Conservation (phyloP, 2,329 filamentous ascomycete species). For the Bretziella fagacearum region DNA sequence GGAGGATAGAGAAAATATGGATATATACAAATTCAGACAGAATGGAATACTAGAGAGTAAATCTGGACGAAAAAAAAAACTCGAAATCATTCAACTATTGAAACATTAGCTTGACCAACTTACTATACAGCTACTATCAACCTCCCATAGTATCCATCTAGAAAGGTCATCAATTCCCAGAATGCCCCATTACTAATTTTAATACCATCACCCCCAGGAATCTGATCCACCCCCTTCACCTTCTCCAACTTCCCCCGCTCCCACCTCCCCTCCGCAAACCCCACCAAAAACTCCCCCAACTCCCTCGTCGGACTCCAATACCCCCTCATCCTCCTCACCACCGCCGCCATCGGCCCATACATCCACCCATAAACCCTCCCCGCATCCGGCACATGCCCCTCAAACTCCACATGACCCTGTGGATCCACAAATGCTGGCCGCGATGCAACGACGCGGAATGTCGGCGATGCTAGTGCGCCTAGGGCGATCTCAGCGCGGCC, state of each 20-base stretch:
- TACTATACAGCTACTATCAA: too few relatives aligned
- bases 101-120: too few relatives aligned
- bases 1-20: not conserved
- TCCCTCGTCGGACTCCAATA: not conserved
- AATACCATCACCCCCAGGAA: not conserved
- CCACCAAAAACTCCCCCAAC: slow-evolving; percentile 29
- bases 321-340: not conserved
- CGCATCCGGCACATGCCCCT: not conserved
- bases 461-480: slow-evolving; percentile 31
- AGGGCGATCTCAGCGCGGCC: slow-evolving; percentile 47
- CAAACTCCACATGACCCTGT: not conserved
- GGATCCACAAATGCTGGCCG: slow-evolving; percentile 45
- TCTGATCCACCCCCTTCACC: not conserved
- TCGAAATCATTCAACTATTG: too few relatives aligned
- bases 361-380: not conserved
- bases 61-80: too few relatives aligned
- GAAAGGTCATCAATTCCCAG: too few relatives aligned
- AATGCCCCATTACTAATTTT: not conserved
- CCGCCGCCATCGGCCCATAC: not conserved
- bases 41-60: too few relatives aligned
- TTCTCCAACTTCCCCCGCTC: slow-evolving; percentile 30
- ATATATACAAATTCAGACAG: too few relatives aligned
- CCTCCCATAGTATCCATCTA: too few relatives aligned
- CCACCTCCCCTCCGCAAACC: slow-evolving; percentile 44
- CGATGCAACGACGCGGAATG: slow-evolving; percentile 37